Evolutionary conservation across 1,284 basidiomycete genomes (phyloP).

Genomic region (Fistulinella cinereoalba): DNA sequence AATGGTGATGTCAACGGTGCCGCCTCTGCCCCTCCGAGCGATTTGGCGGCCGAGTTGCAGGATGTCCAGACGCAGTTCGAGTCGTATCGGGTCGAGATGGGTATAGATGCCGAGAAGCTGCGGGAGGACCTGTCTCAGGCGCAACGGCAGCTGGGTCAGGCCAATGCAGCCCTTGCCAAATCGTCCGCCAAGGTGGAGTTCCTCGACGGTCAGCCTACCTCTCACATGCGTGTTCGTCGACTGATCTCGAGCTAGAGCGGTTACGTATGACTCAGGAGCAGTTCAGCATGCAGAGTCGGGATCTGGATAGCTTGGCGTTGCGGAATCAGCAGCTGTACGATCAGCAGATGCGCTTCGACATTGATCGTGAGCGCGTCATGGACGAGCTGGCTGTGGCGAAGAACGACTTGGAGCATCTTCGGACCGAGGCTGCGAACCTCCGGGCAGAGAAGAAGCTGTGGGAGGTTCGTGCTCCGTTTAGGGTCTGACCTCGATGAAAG

Average conservation of each 20-base stretch:
- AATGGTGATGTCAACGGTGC: slow-evolving; percentile 37
- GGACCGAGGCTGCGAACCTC: slow-evolving; percentile 82
- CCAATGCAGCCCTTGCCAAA: slow-evolving; percentile 72
- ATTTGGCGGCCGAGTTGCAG: slow-evolving; percentile 55
- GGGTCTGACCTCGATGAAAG: background rate
- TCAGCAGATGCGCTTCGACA: slow-evolving; percentile 63
- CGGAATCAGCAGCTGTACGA: slow-evolving; percentile 69
- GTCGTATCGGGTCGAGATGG: slow-evolving; percentile 75
- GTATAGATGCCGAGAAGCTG: slow-evolving; percentile 63
- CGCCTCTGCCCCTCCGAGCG: slow-evolving; percentile 22
- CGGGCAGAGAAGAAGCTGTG: slow-evolving; percentile 90
- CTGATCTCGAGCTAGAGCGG: slow-evolving; percentile 46
- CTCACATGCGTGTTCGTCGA: background rate
- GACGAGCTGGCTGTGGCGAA: slow-evolving; percentile 63
- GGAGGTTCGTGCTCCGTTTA: slow-evolving; percentile 56
- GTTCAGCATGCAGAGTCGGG: slow-evolving; percentile 50
- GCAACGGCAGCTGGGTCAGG: slow-evolving; percentile 65
- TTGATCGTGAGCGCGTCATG: slow-evolving; percentile 59
- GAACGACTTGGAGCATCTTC: slow-evolving; percentile 64
- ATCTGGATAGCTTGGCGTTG: slow-evolving; percentile 58
- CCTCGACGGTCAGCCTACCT: slow-evolving; percentile 54
- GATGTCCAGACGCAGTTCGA: slow-evolving; percentile 78
- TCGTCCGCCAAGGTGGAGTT: slow-evolving; percentile 78
- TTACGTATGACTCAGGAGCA: slow-evolving; percentile 66
- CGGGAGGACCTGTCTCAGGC: slow-evolving; percentile 66